These are phyloP conservation scores for Cryphonectria japonica DNA, from an alignment of 2,329 filamentous ascomycete species.

Conservation along the genomic window DNA sequence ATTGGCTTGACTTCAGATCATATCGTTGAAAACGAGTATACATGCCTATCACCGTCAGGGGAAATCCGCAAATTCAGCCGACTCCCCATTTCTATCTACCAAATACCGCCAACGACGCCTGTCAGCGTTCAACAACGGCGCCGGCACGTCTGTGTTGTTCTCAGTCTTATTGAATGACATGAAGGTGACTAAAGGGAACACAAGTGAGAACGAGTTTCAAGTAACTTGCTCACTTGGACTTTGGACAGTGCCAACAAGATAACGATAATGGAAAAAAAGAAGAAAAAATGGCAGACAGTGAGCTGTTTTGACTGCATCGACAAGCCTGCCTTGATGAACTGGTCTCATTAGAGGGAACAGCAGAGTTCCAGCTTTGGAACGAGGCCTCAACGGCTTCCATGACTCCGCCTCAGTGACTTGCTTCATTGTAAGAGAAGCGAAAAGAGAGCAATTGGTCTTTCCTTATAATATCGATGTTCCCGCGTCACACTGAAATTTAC, in stretches of 20 bases:
- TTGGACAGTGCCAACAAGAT: neutral
- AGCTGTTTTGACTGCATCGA: neutral
- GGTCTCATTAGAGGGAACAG: neutral
- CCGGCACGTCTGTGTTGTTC: conserved; percentile 56
- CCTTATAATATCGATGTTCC: neutral
- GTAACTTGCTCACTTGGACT: neutral
- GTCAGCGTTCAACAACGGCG: conserved; percentile 49
- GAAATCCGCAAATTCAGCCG: conserved; percentile 54
- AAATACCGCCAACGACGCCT: conserved; percentile 49
- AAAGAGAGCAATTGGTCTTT: neutral
- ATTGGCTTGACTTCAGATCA: neutral
- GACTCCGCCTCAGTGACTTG: neutral
- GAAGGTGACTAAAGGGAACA: neutral
- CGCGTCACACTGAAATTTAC: neutral
- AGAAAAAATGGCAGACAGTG: neutral
- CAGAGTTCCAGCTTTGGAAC: neutral
- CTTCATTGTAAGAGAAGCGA: neutral
- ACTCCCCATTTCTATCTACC: conserved; percentile 49
- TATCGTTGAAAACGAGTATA: neutral
- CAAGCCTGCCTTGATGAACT: neutral
- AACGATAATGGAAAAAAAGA: too few species aligned
- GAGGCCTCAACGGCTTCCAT: neutral
- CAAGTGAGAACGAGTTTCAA: neutral
- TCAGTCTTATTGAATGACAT: conserved; percentile 44
- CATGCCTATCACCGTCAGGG: conserved; percentile 27